These are phyloP conservation scores for Aspergillus kassunensis DNA, from an alignment of 495 filamentous ascomycete genomes.

Conservation along the genomic window DNA sequence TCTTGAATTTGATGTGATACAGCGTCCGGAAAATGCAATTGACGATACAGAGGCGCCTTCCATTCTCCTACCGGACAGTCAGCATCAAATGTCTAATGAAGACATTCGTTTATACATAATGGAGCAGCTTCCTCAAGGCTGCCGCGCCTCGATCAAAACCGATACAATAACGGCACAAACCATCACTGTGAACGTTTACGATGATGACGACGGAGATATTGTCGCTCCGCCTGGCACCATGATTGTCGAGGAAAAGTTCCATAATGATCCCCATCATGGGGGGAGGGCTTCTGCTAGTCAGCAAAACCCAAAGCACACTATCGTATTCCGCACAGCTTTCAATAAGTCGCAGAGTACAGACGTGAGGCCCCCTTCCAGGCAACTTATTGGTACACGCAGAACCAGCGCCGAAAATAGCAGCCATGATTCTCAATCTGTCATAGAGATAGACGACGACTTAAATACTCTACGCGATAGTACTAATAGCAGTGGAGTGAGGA, in stretches of 20 bases:
- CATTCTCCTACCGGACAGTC: constrained; percentile 30
- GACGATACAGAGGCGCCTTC: constrained; percentile 19
- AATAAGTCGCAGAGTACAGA: constrained; percentile 41
- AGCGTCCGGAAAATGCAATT: constrained; percentile 30
- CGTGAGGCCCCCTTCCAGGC: constrained; percentile 24
- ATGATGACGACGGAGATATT: constrained; percentile 55
- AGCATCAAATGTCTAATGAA: constrained; percentile 39
- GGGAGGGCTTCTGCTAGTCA: constrained; percentile 13
- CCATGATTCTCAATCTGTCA: background rate
- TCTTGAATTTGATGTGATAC: constrained; percentile 44
- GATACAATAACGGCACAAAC: constrained; percentile 62
- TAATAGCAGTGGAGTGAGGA: background rate
- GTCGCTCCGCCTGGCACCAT: constrained; percentile 63
- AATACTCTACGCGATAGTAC: background rate
- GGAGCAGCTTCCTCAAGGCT: constrained; percentile 42
- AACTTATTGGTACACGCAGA: constrained; percentile 5
- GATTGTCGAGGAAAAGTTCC: constrained; percentile 55
- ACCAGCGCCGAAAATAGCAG: background rate
- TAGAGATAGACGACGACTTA: background rate
- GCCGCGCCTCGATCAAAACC: constrained; percentile 60
- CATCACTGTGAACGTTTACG: constrained; percentile 68
- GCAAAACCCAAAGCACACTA: constrained; percentile 35
- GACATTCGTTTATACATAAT: constrained; percentile 44
- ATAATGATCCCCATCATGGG: constrained; percentile 34
- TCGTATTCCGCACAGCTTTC: constrained; percentile 45